Conservation (phyloP, 2,329 filamentous ascomycete genomes). For the Stachybotrys echinatus region DNA sequence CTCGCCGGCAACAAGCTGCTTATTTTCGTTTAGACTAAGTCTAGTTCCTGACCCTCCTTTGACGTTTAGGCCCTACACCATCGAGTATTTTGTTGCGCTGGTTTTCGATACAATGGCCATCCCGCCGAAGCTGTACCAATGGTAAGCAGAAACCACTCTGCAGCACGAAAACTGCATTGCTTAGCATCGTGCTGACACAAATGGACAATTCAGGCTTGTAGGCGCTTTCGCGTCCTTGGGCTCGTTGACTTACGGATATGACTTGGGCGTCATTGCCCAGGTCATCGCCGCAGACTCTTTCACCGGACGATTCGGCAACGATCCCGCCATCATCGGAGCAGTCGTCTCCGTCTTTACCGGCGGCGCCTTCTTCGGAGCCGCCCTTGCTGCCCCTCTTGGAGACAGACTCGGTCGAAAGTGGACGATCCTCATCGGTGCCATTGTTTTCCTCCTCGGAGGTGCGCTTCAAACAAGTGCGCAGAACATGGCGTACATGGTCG, state of each 20-base stretch:
- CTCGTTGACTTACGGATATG: slow-evolving; percentile 47
- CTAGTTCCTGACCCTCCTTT: no score
- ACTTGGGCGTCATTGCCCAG: slow-evolving; percentile 36
- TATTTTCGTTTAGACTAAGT: no score
- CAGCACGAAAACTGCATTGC: background rate
- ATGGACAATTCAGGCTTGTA: no score
- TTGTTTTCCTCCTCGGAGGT: slow-evolving; percentile 69
- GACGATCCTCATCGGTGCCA: slow-evolving; percentile 64
- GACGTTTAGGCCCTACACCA: no score
- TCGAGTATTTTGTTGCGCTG: no score
- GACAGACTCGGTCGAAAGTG: slow-evolving; percentile 62
- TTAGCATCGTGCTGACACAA: no score
- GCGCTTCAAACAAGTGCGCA: slow-evolving; percentile 65
- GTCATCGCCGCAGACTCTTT: slow-evolving; percentile 7
- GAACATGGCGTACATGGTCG: slow-evolving; percentile 55
- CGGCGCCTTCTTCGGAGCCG: slow-evolving; percentile 65
- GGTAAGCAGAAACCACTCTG: background rate
- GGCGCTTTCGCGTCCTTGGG: slow-evolving; percentile 51
- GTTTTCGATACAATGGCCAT: no score
- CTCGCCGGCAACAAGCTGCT: no score
- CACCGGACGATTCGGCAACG: background rate
- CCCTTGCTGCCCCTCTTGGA: slow-evolving; percentile 55
- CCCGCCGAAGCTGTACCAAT: no score
- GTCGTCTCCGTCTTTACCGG: slow-evolving; percentile 70
- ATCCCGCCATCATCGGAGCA: slow-evolving; percentile 11